Conservation (phyloP, 2,329 filamentous ascomycete species). For the Hymenoscyphus scutula region DNA sequence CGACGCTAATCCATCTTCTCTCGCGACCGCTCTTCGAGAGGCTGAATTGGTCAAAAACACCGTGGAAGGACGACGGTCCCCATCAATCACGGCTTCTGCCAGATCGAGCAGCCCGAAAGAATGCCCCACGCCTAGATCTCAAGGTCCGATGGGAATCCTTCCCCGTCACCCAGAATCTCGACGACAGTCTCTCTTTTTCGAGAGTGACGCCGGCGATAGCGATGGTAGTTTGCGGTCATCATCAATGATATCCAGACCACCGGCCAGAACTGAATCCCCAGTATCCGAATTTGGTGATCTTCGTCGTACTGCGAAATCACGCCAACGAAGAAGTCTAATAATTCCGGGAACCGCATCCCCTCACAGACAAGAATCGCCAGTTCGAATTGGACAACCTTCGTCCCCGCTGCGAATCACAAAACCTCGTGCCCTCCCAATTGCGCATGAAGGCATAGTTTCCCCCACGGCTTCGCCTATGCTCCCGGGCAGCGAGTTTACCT, state of each 20-base stretch:
- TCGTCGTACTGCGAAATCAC: slow-evolving; percentile 71
- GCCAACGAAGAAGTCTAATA: slow-evolving; percentile 82
- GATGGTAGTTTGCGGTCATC: slow-evolving; percentile 84
- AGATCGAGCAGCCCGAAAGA: slow-evolving; percentile 87
- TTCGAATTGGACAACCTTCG: slow-evolving; percentile 69
- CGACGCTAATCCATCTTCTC: slow-evolving; percentile 51
- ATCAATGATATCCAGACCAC: slow-evolving; percentile 66
- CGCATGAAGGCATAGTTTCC: slow-evolving; percentile 68
- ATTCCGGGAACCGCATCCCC: slow-evolving; percentile 77
- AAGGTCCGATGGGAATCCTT: slow-evolving; percentile 57
- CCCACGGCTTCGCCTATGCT: slow-evolving; percentile 89
- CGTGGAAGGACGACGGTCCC: slow-evolving; percentile 44
- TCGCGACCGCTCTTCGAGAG: slow-evolving; percentile 52
- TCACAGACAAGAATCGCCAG: slow-evolving; percentile 85
- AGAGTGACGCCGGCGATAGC: slow-evolving; percentile 80
- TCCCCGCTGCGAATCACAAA: slow-evolving; percentile 86
- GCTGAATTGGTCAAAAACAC: slow-evolving; percentile 31
- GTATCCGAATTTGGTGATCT: slow-evolving; percentile 80
- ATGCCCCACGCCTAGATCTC: slow-evolving; percentile 85
- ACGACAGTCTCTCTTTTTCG: slow-evolving; percentile 73
- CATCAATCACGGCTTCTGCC: slow-evolving; percentile 63
- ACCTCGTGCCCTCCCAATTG: slow-evolving; percentile 61
- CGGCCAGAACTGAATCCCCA: slow-evolving; percentile 80
- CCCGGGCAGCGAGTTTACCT: slow-evolving; percentile 76
- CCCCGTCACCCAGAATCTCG: slow-evolving; percentile 63